Conservation (phyloP, 2,329 filamentous ascomycete genomes). For the Trichoderma cornu-damae region DNA sequence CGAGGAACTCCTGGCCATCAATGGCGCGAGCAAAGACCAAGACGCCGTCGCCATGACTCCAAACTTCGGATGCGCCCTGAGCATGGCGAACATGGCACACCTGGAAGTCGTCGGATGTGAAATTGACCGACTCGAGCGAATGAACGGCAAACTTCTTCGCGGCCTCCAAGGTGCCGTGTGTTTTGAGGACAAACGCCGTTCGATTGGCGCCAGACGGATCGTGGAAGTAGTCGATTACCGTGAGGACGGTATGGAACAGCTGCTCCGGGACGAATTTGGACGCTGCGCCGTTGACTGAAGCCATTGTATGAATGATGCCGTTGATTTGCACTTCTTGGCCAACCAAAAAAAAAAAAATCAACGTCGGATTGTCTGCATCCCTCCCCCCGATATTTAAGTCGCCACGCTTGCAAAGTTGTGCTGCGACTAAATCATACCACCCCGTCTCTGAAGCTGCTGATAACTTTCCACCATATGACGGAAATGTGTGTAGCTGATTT, state of each 20-base stretch:
- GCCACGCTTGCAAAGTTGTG: neutral
- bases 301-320: neutral
- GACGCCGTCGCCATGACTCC: slow-evolving; percentile 37
- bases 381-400: neutral
- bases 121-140: slow-evolving; percentile 33
- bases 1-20: slow-evolving; percentile 35
- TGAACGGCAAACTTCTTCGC: slow-evolving; percentile 35
- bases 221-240: slow-evolving; percentile 28
- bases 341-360: neutral
- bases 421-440: neutral
- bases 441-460: neutral
- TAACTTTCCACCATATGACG: neutral
- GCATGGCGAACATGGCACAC: slow-evolving; percentile 27
- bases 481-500: neutral
- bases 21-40: slow-evolving; percentile 35
- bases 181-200: slow-evolving; percentile 36
- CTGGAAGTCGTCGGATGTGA: slow-evolving; percentile 35
- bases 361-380: neutral
- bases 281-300: neutral
- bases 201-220: slow-evolving; percentile 28
- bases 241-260: slow-evolving; percentile 36
- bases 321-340: neutral
- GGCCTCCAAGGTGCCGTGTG: slow-evolving; percentile 32
- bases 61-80: slow-evolving; percentile 22
- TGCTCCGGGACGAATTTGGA: slow-evolving; percentile 25